Base-by-base conservation (phyloP, 805 yeast genomes). In the Cyberlindnera galapagoensis region DNA sequence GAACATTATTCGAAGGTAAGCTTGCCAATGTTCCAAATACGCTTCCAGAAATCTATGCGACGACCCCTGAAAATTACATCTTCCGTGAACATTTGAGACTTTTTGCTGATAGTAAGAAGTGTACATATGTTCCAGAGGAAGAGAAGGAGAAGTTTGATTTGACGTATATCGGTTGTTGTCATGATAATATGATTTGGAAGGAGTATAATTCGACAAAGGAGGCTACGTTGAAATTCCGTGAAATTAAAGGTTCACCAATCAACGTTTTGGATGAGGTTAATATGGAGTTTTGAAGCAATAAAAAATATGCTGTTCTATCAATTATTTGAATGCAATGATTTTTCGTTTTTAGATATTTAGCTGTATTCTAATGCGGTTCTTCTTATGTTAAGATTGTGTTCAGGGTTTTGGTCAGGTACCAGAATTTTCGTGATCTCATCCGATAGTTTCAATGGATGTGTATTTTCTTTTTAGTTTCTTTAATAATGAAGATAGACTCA, bases 1-100 rank as follows among this genome's bases (percentile, higher is more conserved):
- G 67, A 21, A 66, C 82, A 0, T 42, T 62, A 13, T 77, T 74
- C 42, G 88, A 82, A 51, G 85, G 85, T 3, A 68, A 50, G 9
- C 39, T 60, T 11, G 63, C 69, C 2, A 63, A 61, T 34, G 52
- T 73, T 15, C 82, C 81, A 1, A 46, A 55, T 26, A 47, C 47
- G 29, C 53, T 54, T 19, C 59, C 60, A 9, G 44, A 57, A 9
- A 77, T 71, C 38, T 67, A 69, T 9, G 24, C 33, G 4, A 35
- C 41, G 5, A 48, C 52, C 18, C 57, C 51, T 29, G 30, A 44
- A 13, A 44, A 44, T n/a, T 59, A 56, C 36, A 43, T 47, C 16
- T 63, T 44, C 38, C 49, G 55, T 23, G 56, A 56, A 7, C 68
- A 62, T 42, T 35, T 62, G 26, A 44, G 68, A 36, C 36, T 61